Evolutionary conservation across 306 rosid species (phyloP), one percentile per base, ranked within the genome.

Genomic region (Albizia julibrissin): DNA sequence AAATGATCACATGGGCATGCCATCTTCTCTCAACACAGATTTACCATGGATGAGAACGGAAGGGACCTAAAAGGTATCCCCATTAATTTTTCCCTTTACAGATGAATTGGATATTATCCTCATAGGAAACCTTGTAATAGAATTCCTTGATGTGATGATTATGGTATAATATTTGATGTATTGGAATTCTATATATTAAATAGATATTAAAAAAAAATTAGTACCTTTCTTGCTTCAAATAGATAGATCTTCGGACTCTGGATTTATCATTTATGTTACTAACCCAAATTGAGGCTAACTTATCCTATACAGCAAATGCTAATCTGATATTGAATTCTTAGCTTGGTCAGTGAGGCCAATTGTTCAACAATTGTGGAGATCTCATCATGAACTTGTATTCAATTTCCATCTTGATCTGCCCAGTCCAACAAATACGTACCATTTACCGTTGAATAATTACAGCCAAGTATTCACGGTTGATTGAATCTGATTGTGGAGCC

Each of bases 11-110:
- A 72, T 80, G 54, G 92, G 91, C 58, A 84, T 92, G 89, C 92
- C 93, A 85, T 86, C 92, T 78, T 91, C 89, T 84, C 92, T 91
- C 50, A 84, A 86, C 37, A 67, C 47, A 39, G 97, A 93, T 15
- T 87, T 92, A 84, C 93, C 92, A 39, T 84, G 96, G 92, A 91
- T 85, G 97, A 84, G 84, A 81, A 82, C 83, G 80, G 84, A 84
- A 89, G 89, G 84, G 76, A 80, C 86, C 40, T 87, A 86, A 93
- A 83, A 88, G 90, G 90, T 86, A 87, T 86, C 76, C 83, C 56
- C 81, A 86, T 61, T 84, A 71, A 79, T 72, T 77, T 83, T 58
- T 27, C 83, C 72, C 74, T 49, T 24, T 27, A 77, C 81, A 62
- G 85, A 76, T 81, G 74, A 79, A 64, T 82, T 85, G 43, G 74